Base-by-base conservation (phyloP, 495 filamentous ascomycete genomes). In the Achaetomiella virescens region DNA sequence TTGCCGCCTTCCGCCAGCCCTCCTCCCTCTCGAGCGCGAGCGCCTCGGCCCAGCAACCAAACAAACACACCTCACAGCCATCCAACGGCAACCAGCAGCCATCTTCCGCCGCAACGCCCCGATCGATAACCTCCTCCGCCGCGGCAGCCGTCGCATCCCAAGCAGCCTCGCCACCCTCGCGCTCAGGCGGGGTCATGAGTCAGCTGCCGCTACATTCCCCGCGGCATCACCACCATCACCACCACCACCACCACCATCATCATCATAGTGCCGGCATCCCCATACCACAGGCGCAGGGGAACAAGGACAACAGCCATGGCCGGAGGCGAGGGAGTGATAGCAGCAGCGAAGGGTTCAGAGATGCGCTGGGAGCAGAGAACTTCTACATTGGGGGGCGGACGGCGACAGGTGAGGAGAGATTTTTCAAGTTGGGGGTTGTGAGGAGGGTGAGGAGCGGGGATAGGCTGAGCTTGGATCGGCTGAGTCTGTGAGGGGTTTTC, bases 361-460 rank as follows among this genome's bases (percentile, higher is more conserved):
- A 95, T 61, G 84, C 84, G 6, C 61, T 85, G 2, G 87, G 87
- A 0, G 79, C 80, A 0, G 91, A 95, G 73, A 78, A 78, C 59
- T 90, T 89, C 85, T 96, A 92, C 69, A 89, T 96, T 49, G 91
- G 91, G 2, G 91, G 91, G 2, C 73, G 86, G 60, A 95, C 89
- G 31, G 85, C 89, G n/a, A 78, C 73, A 1, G 91, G 91, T 5
- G 91, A 96, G 64, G 91, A 96, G 70, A 78, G 84, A 63, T 96
- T 91, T 67, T 95, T 95, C 62, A 85, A 88, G 60, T 65, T 84
- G 1, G 79, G 80, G 20, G 78, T 82, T 11, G 79, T 82, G 38
- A 71, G 76, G 64, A 65, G 81, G 51, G 72, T 81, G 37, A 70
- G 74, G 50, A 84, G 81, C 61, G 72, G 77, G 31, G 81, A 82